Evolutionary conservation across 106 monocot species (phyloP), one percentile per base, ranked within the genome.

Genomic region (Agapanthus africanus): DNA sequence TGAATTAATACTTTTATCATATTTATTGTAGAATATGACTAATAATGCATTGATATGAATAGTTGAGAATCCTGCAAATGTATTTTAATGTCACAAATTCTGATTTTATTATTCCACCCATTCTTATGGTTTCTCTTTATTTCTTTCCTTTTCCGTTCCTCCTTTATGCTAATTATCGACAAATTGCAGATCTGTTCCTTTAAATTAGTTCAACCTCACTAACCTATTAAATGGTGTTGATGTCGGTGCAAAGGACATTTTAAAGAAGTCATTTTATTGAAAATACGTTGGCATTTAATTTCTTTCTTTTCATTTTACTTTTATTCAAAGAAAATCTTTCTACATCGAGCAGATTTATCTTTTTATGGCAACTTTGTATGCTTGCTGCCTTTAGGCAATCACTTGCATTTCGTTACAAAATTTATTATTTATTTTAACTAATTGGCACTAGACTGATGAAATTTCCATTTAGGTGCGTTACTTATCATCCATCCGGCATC

Each of bases 401-500:
- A 10, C 4, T 61, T 52, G 4, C 3, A 21, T 21, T 61, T 40
- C 6, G 9, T 16, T 37, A n/a, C n/a, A n/a, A n/a, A n/a, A n/a
- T n/a, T n/a, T n/a, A n/a, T 35, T 40, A 22, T 63, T 6, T 2
- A 8, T 19, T 37, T 63, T 2, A 30, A 67, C 16, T 46, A 30
- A 26, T 31, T 67, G 28, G 7, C 4, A 11, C 21, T 63, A 44
- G 16, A 19, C 8, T 69, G 1, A n/a, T 23, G 4, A 13, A 35
- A 19, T 60, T 69, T 71, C 46, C 57, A 67, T 51, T 67, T 54
- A 97, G 97, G 87, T 97, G 19, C 66, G 38, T n/a, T 75, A 84
- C 39, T 76, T 97, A 51, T 82, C 87, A 64, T 77, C 83, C 11
- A 81, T 92, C 69, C 77, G 81, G 35, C 95, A 95, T 77, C 72